A percentile compares a stretch with the other conserved stretches of the same genome.
Evolutionary conservation across 108 stramenopile species (phyloP).

Genomic region (Skeletonema costatum): DNA sequence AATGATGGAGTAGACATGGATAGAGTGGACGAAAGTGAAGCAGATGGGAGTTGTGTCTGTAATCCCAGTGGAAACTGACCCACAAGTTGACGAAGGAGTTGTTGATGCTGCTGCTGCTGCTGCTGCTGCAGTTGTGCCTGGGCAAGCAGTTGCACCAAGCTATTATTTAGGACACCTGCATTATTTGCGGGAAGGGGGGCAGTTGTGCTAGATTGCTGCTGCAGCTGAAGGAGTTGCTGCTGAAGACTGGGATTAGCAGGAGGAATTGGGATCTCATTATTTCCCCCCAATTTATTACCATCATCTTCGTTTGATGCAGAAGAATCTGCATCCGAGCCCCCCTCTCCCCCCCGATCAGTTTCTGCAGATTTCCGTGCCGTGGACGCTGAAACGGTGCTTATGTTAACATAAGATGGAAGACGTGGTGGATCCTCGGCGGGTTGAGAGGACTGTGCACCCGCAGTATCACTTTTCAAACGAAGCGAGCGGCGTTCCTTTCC

Average conservation of each 20-base stretch:
- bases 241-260: not conserved
- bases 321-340: not conserved
- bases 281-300: not conserved
- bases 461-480: not conserved
- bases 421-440: not conserved
- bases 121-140: not conserved
- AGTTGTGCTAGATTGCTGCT: not conserved
- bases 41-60: not conserved
- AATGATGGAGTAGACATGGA: not conserved
- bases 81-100: not conserved
- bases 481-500: not conserved
- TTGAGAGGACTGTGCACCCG: not conserved
- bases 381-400: not conserved
- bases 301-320: not conserved
- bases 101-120: not conserved
- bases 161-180: not conserved
- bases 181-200: not conserved
- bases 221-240: not conserved
- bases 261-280: not conserved
- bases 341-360: not conserved
- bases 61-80: not conserved
- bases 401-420: not conserved
- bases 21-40: not conserved
- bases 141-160: not conserved
- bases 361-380: not conserved